A percentile compares a stretch with the other conserved stretches of the same genome.
These are phyloP conservation scores for Dinochytrium kinnereticum DNA, from an alignment of 371 early-diverging fungal genomes.

Conservation along the genomic window DNA sequence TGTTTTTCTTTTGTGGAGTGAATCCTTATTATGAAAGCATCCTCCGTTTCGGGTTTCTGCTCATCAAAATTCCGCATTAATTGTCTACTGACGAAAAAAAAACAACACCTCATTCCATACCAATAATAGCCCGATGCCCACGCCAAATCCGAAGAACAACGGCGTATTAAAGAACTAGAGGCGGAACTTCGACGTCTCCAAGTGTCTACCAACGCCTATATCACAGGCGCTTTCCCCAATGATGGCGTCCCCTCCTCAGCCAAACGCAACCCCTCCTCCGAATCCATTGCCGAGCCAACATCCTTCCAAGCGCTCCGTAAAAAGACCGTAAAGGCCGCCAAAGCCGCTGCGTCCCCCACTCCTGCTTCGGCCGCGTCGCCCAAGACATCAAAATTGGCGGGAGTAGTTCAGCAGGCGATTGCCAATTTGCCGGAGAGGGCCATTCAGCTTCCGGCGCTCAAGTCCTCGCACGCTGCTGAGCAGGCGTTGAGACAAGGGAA, in stretches of 20 bases:
- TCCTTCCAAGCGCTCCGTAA: constrained; percentile 3
- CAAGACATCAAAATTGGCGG: background rate
- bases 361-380: background rate
- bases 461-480: background rate
- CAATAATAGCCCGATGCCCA: no score
- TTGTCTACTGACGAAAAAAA: no score
- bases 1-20: no score
- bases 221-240: background rate
- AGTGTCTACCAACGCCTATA: background rate
- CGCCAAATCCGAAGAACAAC: constrained; percentile 2
- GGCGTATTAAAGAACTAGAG: background rate
- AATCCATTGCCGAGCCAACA: constrained; percentile 1
- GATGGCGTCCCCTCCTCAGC: background rate
- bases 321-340: constrained; percentile 6
- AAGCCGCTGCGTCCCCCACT: background rate
- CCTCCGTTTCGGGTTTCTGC: background rate
- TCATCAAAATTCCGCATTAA: no score
- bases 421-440: constrained; percentile 7
- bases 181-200: constrained; percentile 3
- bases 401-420: background rate
- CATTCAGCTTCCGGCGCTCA: constrained; percentile 11
- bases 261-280: background rate
- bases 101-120: no score
- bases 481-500: background rate
- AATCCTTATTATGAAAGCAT: no score